phyloP scores from a whole-genome alignment of 2,329 filamentous ascomycete species.

The Lasiodiplodia gonubiensis region DNA sequence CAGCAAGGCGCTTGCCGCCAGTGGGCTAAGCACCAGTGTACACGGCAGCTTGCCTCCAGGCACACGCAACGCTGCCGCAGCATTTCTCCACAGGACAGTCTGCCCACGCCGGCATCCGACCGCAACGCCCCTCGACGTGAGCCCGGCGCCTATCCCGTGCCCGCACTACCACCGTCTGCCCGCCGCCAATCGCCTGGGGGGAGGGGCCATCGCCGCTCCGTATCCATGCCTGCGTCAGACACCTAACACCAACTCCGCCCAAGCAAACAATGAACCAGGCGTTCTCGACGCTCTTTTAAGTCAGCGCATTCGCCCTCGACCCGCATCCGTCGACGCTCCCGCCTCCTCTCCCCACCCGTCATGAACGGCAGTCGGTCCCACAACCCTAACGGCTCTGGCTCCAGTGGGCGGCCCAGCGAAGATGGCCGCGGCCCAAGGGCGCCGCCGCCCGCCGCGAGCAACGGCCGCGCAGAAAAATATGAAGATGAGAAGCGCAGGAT shows the following conservation, averaged over 20 bases:
- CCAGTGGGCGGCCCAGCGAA: constrained; percentile 23
- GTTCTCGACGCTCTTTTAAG: constrained; percentile 16
- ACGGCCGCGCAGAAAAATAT: constrained; percentile 76
- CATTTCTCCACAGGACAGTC: constrained; percentile 1
- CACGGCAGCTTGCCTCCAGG: constrained; percentile 23
- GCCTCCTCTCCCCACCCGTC: neutral
- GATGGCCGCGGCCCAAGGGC: constrained; percentile 21
- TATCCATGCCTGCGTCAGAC: constrained; percentile 27
- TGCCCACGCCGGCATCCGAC: neutral
- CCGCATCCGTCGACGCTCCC: neutral
- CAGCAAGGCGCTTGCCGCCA: constrained; percentile 15
- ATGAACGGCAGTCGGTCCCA: constrained; percentile 29
- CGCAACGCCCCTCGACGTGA: constrained; percentile 1
- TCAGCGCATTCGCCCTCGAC: neutral
- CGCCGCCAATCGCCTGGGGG: constrained; percentile 23
- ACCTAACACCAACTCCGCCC: constrained; percentile 21
- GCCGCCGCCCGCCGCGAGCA: constrained; percentile 4
- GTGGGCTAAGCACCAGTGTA: constrained; percentile 16
- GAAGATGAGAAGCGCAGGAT: constrained; percentile 97
- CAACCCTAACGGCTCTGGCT: constrained; percentile 23
- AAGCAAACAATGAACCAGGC: constrained; percentile 28
- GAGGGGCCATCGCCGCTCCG: constrained; percentile 25
- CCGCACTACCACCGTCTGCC: constrained; percentile 3
- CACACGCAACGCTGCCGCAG: constrained; percentile 13
- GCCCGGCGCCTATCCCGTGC: constrained; percentile 14